phyloP scores from a whole-genome alignment of 768 basidiomycete genomes.

The Panellus pusillus region DNA sequence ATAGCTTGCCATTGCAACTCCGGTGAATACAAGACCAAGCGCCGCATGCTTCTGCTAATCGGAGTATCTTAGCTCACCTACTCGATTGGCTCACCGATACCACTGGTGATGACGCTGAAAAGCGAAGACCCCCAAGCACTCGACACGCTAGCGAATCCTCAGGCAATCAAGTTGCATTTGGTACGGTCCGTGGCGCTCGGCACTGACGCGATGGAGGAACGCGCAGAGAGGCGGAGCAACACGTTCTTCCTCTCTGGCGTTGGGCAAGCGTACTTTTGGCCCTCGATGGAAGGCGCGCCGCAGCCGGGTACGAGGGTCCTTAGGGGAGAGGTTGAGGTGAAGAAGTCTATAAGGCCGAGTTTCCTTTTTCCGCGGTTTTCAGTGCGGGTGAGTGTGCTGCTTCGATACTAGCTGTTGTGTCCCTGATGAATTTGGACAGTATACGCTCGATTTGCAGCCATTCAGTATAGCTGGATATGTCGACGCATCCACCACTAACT shows the following conservation, averaged over 20 bases:
- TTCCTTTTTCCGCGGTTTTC: constrained; percentile 43
- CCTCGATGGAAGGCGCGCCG: constrained; percentile 32
- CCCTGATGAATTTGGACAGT: constrained; percentile 32
- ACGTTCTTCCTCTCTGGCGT: constrained; percentile 44
- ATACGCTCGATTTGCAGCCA: constrained; percentile 43
- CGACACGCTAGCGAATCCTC: constrained; percentile 45
- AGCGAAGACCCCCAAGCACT: constrained; percentile 48
- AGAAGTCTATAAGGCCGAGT: constrained; percentile 42
- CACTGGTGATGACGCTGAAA: constrained; percentile 47
- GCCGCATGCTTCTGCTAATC: not conserved
- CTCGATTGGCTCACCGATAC: constrained; percentile 51
- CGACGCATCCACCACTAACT: not conserved
- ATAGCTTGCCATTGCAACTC: constrained; percentile 51
- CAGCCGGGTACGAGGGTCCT: constrained; percentile 36
- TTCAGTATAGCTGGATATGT: constrained; percentile 45
- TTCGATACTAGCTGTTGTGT: not conserved
- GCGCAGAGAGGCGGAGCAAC: constrained; percentile 39
- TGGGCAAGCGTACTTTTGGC: constrained; percentile 53
- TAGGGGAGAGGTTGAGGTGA: constrained; percentile 54
- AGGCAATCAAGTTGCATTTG: constrained; percentile 42
- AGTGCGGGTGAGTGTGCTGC: constrained; percentile 40
- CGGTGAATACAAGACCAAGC: constrained; percentile 29
- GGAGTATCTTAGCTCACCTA: constrained; percentile 41
- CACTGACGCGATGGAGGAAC: constrained; percentile 43
- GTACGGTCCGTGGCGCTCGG: constrained; percentile 50